Percentiles rank a stretch among this genome's conserved stretches.
phyloP scores from a whole-genome alignment of 805 yeast species.

The Pichia paraexigua region DNA sequence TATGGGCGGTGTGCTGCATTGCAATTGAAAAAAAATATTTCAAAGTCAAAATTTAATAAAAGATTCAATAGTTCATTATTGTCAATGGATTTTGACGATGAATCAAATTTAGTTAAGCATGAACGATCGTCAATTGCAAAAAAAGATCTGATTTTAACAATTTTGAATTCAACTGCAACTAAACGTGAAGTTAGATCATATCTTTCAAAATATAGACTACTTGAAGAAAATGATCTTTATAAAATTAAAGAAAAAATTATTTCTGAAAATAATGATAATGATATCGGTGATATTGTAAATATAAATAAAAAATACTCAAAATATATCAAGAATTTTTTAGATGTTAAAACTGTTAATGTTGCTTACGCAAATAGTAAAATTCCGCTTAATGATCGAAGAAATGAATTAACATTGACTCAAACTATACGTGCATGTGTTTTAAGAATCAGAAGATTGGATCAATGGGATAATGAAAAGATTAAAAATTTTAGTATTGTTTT shows the following conservation, averaged over 20 bases:
- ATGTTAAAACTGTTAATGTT: constrained; percentile 14
- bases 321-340: constrained; percentile 24
- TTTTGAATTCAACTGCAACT: constrained; percentile 84
- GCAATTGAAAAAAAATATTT: not conserved
- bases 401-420: constrained; percentile 26
- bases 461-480: constrained; percentile 5
- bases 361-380: not conserved
- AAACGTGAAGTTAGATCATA: constrained; percentile 86
- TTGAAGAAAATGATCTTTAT: constrained; percentile 28
- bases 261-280: not conserved
- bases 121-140: constrained; percentile 37
- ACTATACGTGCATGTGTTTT: constrained; percentile 49
- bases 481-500: constrained; percentile 6
- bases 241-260: constrained; percentile 15
- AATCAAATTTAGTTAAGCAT: constrained; percentile 23
- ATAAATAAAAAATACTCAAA: constrained; percentile 28
- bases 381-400: constrained; percentile 4
- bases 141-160: constrained; percentile 70
- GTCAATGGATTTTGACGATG: constrained; percentile 5
- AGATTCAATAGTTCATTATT: not conserved
- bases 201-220: constrained; percentile 57
- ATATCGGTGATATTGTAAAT: not conserved
- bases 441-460: constrained; percentile 37
- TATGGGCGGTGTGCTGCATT: not conserved
- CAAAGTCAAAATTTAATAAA: not conserved